A percentile compares a stretch with the other conserved stretches of the same genome.
Evolutionary conservation across 257 asterid species (phyloP).

Genomic region (Rubia yunnanensis): DNA sequence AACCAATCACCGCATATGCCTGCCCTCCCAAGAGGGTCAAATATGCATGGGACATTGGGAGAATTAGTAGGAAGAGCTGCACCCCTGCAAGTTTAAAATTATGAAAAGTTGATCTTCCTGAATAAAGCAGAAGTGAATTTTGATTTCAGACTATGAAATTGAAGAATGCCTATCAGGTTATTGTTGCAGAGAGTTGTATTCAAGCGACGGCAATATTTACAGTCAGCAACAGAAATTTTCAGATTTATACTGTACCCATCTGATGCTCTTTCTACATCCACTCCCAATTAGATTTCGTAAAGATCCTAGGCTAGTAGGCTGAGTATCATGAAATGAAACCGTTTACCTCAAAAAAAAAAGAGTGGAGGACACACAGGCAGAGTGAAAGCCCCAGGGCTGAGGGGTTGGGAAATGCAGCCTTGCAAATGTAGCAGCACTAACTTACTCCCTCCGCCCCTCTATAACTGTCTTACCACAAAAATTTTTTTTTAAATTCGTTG

Average conservation of each 20-base stretch:
- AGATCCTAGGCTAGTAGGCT: not conserved
- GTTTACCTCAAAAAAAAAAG: too few species aligned
- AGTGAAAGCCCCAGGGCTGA: too few species aligned
- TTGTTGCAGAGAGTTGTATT: not conserved
- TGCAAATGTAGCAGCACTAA: too few species aligned
- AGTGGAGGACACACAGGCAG: too few species aligned
- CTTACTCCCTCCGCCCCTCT: too few species aligned
- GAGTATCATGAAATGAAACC: too few species aligned
- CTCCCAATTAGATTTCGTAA: not conserved
- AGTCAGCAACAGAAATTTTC: not conserved
- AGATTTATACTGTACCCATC: not conserved
- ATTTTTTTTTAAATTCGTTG: too few species aligned
- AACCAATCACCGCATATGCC: slow-evolving; percentile 99
- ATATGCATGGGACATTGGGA: slow-evolving; percentile 78
- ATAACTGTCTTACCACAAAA: too few species aligned
- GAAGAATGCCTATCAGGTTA: not conserved
- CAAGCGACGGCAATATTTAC: not conserved
- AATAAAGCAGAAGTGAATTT: slow-evolving; percentile 8
- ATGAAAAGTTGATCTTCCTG: not conserved
- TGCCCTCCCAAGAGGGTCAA: slow-evolving; percentile 91
- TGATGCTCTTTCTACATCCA: not conserved
- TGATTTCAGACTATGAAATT: not conserved
- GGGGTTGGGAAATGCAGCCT: too few species aligned
- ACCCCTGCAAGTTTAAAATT: slow-evolving; percentile 54
- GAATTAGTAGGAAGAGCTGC: slow-evolving; percentile 95